These are phyloP conservation scores for Calycina herbarum DNA, from an alignment of 2,329 filamentous ascomycete genomes.

Conservation along the genomic window DNA sequence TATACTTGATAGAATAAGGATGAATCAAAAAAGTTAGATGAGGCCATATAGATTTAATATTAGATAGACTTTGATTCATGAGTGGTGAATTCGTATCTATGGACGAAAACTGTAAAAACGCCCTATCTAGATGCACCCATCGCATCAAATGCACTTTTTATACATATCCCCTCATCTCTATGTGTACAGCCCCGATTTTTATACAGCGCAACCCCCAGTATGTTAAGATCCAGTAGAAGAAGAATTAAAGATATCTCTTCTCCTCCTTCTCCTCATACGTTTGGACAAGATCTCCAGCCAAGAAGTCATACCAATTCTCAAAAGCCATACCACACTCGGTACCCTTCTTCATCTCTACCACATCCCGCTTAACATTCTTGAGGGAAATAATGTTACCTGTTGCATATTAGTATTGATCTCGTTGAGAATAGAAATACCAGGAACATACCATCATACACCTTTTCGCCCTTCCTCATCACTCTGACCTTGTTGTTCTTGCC, in stretches of 20 bases:
- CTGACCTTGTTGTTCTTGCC: constrained; percentile 63
- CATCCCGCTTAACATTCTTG: constrained; percentile 91
- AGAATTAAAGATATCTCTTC: constrained; percentile 46
- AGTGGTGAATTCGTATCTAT: not conserved
- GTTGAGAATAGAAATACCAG: constrained; percentile 21
- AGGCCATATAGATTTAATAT: too few relatives aligned
- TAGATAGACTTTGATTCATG: too few relatives aligned
- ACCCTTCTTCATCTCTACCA: constrained; percentile 84
- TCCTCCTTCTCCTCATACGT: constrained; percentile 78
- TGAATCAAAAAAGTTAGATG: too few relatives aligned
- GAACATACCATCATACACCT: constrained; percentile 76
- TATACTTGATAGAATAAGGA: too few relatives aligned
- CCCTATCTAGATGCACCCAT: not conserved
- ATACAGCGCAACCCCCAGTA: not conserved
- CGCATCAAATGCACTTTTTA: not conserved
- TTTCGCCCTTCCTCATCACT: constrained; percentile 69
- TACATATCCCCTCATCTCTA: not conserved
- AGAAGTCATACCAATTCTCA: constrained; percentile 73
- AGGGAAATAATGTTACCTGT: constrained; percentile 76
- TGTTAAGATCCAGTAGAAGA: not conserved
- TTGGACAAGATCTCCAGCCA: constrained; percentile 83
- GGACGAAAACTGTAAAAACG: not conserved
- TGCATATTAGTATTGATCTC: constrained; percentile 6
- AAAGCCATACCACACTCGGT: constrained; percentile 92
- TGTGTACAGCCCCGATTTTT: not conserved